Conservation (phyloP, 1,284 basidiomycete species). For the Cutaneotrichosporon sp. region DNA sequence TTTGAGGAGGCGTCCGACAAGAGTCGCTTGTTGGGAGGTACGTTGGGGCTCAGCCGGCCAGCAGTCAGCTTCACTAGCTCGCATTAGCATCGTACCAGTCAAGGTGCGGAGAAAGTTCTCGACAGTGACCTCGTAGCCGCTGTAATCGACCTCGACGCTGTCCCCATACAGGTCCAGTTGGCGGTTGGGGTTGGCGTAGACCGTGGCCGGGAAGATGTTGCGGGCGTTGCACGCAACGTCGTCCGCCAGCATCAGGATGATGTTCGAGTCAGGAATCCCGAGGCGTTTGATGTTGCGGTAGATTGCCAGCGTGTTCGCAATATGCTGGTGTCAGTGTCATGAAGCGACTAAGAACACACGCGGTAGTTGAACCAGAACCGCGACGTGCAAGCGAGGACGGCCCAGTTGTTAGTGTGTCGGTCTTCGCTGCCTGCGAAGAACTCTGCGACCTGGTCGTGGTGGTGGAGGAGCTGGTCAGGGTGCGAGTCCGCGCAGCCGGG, state of each 20-base stretch:
- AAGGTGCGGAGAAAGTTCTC: conserved; percentile 90
- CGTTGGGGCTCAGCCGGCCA: conserved; percentile 64
- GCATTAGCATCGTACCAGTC: conserved; percentile 64
- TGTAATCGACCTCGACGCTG: conserved; percentile 95
- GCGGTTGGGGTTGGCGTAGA: conserved; percentile 78
- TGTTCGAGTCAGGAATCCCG: conserved; percentile 96
- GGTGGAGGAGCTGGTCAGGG: background rate
- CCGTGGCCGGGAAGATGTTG: conserved; percentile 87
- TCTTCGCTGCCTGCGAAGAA: conserved; percentile 18
- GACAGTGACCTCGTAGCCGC: conserved; percentile 96
- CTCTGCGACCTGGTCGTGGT: background rate
- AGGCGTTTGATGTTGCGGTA: conserved; percentile 97
- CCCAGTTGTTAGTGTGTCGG: conserved; percentile 94
- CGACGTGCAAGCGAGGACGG: conserved; percentile 89
- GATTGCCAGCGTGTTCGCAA: conserved; percentile 97
- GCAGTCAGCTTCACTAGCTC: conserved; percentile 55
- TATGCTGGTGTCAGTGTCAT: conserved; percentile 64
- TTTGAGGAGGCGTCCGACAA: conserved; percentile 90
- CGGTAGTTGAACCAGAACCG: conserved; percentile 99
- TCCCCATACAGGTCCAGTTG: conserved; percentile 90
- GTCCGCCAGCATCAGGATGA: conserved; percentile 98
- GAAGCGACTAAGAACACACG: conserved; percentile 58
- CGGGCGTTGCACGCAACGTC: conserved; percentile 92
- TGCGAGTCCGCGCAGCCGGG: background rate
- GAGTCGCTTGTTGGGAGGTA: conserved; percentile 87